Evolutionary conservation across 352 stramenopile species (phyloP), one percentile per base, ranked within the genome.

Genomic region (Phytophthora pluvialis): DNA sequence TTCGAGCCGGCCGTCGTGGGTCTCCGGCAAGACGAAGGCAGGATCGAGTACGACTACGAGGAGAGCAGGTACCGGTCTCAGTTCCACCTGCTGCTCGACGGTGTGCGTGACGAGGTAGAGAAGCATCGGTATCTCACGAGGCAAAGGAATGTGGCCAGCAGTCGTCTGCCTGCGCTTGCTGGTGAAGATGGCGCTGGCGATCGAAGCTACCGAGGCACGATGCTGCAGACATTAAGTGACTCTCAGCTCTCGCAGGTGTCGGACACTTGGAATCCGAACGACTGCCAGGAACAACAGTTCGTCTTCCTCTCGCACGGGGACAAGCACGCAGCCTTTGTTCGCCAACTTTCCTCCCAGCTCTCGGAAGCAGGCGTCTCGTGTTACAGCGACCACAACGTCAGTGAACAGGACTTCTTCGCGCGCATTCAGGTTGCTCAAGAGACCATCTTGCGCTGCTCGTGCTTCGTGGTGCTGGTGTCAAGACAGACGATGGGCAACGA

Each of bases 381-480:
- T 21, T 71, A 67, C 31, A 71, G 18, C 5, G 63, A 67, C 16
- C 56, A 25, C n/a, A 71, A 40, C 21, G 10, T 67, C 31, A 33
- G 40, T 28, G 63, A 21, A 7, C 56, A 67, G 28, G 63, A 60
- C 35, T 66, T 71, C 21, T 50, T 47, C 42, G 48, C 63, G 1
- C 55, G 63, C 3, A 71, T 71, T 29, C 63, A 71, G 42, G 21
- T 60, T 0, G 51, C 56, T 1, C 63, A 90, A 45, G 83, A 94
- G 47, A 82, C 83, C 4, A 92, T 94, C 40, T 44, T 85, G 16
- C 76, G 87, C 53, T 93, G 84, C 54, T 75, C 81, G 13, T 78
- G 67, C 50, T 89, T 92, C 36, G 62, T 94, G 3, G 78, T 90
- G 31, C 59, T 94, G 12, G 54, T 94, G 6, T 94, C 86, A 3